These are phyloP conservation scores for Verticillium dahliae DNA, from an alignment of 2,329 filamentous ascomycete genomes.

Conservation along the genomic window DNA sequence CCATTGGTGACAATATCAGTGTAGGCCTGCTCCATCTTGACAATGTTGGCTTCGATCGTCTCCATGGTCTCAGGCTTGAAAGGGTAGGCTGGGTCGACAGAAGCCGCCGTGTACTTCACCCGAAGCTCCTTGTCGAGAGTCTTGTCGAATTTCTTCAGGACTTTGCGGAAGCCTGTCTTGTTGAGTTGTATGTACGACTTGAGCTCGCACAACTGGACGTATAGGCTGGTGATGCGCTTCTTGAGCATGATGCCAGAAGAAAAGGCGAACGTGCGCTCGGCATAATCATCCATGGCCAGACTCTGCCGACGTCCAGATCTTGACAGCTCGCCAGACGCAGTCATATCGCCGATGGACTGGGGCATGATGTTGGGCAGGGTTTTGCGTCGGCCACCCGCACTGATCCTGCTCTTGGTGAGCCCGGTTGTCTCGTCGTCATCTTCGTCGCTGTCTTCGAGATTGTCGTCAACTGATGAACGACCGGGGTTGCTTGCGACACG, in stretches of 20 bases:
- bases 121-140: constrained; percentile 80
- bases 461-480: constrained; percentile 47
- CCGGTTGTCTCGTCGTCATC: constrained; percentile 56
- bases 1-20: constrained; percentile 76
- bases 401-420: constrained; percentile 38
- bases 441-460: constrained; percentile 55
- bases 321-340: constrained; percentile 54
- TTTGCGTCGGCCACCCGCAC: constrained; percentile 29
- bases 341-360: constrained; percentile 48
- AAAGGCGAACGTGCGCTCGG: constrained; percentile 63
- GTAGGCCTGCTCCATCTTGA: constrained; percentile 71
- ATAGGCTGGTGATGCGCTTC: constrained; percentile 80
- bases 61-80: constrained; percentile 70
- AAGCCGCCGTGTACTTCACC: constrained; percentile 63
- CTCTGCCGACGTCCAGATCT: constrained; percentile 56
- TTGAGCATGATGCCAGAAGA: constrained; percentile 78
- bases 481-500: constrained; percentile 31
- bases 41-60: constrained; percentile 64
- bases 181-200: constrained; percentile 96
- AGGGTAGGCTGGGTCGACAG: constrained; percentile 73
- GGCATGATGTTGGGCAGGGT: constrained; percentile 27
- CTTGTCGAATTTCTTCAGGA: constrained; percentile 98
- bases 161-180: constrained; percentile 92
- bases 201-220: constrained; percentile 89
- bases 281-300: constrained; percentile 67